Evolutionary conservation across 2,329 filamentous ascomycete species (phyloP).

Genomic region (Rosellinia necatrix): DNA sequence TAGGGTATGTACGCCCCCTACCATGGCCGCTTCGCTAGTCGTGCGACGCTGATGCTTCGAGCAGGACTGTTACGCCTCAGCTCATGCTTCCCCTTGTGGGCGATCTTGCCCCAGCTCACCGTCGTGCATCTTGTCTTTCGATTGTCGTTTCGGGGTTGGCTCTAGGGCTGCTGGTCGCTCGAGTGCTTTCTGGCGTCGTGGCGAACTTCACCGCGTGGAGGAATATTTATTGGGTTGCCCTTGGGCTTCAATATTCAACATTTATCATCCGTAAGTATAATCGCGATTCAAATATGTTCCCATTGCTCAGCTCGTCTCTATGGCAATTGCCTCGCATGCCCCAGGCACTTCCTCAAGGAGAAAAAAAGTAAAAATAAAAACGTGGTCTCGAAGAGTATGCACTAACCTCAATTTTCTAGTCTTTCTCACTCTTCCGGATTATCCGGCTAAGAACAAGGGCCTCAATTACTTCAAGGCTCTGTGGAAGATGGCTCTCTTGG

Average conservation of each 20-base stretch:
- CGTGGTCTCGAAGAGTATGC: not conserved
- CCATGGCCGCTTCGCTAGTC: not conserved
- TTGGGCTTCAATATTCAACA: conserved; percentile 67
- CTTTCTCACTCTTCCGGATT: conserved; percentile 72
- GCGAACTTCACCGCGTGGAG: conserved; percentile 69
- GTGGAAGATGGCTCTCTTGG: conserved; percentile 62
- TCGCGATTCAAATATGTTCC: no score
- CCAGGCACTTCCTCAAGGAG: no score
- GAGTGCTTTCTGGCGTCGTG: conserved; percentile 71
- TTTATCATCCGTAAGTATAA: conserved; percentile 52
- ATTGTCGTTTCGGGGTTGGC: conserved; percentile 69
- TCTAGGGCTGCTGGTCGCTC: conserved; percentile 68
- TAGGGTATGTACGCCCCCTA: conserved; percentile 36
- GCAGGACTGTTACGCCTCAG: conserved; percentile 47
- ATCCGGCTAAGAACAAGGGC: conserved; percentile 66
- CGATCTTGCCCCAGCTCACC: conserved; percentile 66
- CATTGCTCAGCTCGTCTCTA: no score
- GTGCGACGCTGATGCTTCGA: not conserved
- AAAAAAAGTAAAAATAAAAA: no score
- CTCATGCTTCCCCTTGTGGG: conserved; percentile 73
- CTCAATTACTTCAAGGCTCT: conserved; percentile 65
- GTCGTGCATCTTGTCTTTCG: conserved; percentile 65
- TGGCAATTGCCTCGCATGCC: not conserved
- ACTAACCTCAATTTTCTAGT: conserved; percentile 38
- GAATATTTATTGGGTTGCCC: conserved; percentile 69